Evolutionary conservation across 2,329 filamentous ascomycete species (phyloP).

Genomic region (Penicillium frequentans): DNA sequence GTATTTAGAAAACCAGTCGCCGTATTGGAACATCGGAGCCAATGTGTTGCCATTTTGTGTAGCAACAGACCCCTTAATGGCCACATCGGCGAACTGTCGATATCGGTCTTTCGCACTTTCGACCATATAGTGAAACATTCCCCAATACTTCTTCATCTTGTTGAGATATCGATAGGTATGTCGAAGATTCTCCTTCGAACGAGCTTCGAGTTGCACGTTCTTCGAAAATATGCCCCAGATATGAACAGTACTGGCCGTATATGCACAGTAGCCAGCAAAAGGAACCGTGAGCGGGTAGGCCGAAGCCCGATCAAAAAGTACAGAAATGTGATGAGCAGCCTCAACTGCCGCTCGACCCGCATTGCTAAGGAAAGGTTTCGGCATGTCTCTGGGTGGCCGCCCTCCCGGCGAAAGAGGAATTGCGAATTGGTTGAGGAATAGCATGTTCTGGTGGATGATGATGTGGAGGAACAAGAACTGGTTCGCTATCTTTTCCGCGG

Average conservation of each 20-base stretch:
- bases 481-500: constrained; percentile 80
- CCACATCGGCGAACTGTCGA: constrained; percentile 78
- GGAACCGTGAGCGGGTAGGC: constrained; percentile 81
- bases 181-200: constrained; percentile 79
- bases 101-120: constrained; percentile 91
- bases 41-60: constrained; percentile 38
- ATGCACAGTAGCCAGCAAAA: constrained; percentile 92
- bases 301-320: constrained; percentile 76
- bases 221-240: constrained; percentile 89
- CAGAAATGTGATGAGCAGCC: constrained; percentile 83
- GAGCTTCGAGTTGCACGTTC: constrained; percentile 70
- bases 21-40: constrained; percentile 82
- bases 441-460: constrained; percentile 79
- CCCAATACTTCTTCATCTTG: constrained; percentile 97
- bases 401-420: constrained; percentile 67
- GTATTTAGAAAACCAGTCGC: constrained; percentile 96
- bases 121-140: constrained; percentile 96
- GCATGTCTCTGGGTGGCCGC: constrained; percentile 67
- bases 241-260: constrained; percentile 91
- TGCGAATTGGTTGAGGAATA: constrained; percentile 88
- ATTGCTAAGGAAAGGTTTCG: constrained; percentile 73
- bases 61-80: constrained; percentile 60
- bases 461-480: constrained; percentile 94
- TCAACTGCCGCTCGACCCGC: constrained; percentile 74
- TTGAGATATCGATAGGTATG: constrained; percentile 87